Evolutionary conservation across 1,139 yeast species (phyloP), one percentile per base, ranked within the genome.

Genomic region (Wickerhamomyces sp.): DNA sequence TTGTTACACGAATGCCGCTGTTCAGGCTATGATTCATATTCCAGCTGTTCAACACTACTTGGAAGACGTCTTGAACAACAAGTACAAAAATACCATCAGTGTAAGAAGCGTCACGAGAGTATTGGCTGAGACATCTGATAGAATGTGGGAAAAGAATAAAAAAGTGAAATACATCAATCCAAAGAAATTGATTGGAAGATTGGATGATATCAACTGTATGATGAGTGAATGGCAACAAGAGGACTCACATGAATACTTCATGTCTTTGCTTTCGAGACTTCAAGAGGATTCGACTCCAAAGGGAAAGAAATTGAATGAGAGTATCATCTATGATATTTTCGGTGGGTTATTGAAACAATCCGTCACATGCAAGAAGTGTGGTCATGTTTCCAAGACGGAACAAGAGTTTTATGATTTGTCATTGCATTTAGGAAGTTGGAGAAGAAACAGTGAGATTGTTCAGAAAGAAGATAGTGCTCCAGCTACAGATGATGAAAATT

Each of bases 181-280:
- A 5, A 77, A 78, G 48, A 76, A 73, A 49, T 68, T 89, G 48
- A 80, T 88, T 37, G 69, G 70, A 35, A 68, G 91, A 43, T 64
- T 89, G 38, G 85, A 75, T 35, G 95, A 87, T 49, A 87, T 89
- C 51, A 89, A 89, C 58, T 87, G 95, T 55, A 83, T 86, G 93
- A 87, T 89, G 95, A 79, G 89, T 26, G 91, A 81, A 56, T 88
- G 95, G 95, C 89, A 87, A 58, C 98, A 91, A 59, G 97, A 91
- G 60, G 99, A 91, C 58, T 84, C 96, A 1, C 99, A 91, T 59
- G 99, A 91, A 59, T 91, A 89, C 60, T 86, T 80, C 57, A 88
- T 89, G 96, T 84, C 95, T 14, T 65, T 89, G 42, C 71, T 89
- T 70, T 79, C 93, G 9, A 65, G 96, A 37, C 63, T 89, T 39